Evolutionary conservation across 78 protist species (phyloP), one percentile per base, ranked within the genome.

Genomic region (Polysphondylium violaceum): DNA sequence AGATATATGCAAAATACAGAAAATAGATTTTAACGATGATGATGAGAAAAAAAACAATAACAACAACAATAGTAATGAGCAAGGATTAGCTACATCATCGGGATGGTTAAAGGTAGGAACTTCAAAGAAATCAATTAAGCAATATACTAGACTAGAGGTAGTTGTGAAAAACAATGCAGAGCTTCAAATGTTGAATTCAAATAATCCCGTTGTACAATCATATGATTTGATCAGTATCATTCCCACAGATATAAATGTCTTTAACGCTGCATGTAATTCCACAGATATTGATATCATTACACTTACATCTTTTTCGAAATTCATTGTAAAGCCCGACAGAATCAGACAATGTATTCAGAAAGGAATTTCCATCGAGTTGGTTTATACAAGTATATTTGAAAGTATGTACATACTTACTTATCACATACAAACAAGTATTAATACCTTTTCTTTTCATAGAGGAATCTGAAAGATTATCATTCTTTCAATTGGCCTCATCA

Each of bases 271-370:
- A 23, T 79, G 89, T 61, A 79, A 43, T n/a, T 67, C 77, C 14
- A 55, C 23, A 19, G 89, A 79, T 2, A 79, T 79, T 0, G 89
- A 79, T 40, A 68, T 79, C 68, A 79, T 79, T 27, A 67, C 89
- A 79, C 12, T 79, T 38, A 58, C 31, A 40, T 19, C 29, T 25
- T 9, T 23, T 5, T 79, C 56, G 29, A 44, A 51, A 12, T 79
- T 36, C 33, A n/a, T 38, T 19, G 40, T 79, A 25, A 79, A 56
- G 53, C 89, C 89, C 2, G 76, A 67, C 35, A 44, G 47, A 16
- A 68, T 79, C 53, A 27, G 89, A 31, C 89, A 79, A 29, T 51
- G 68, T 27, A 79, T 79, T 17, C 71, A 51, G 38, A 79, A 79
- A 33, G 89, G 89, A 16, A 68, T 79, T n/a, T 79, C 67, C 58